Evolutionary conservation across 331 rosid species (phyloP).

Genomic region (Quercus phellos): DNA sequence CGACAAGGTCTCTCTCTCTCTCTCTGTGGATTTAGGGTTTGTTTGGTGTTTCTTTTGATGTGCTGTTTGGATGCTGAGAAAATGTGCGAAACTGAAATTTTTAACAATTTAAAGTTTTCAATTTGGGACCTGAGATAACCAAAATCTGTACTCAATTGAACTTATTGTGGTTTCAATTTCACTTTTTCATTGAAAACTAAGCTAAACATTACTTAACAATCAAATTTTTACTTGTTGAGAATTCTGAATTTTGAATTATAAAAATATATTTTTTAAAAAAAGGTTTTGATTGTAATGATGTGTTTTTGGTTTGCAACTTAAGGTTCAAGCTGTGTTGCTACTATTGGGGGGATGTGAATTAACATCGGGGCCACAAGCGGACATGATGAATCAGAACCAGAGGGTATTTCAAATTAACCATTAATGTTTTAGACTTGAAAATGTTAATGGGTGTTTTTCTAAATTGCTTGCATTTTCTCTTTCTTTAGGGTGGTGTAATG

Average conservation of each 20-base stretch:
- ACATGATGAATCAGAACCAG: conserved; percentile 42
- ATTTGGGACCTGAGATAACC: not conserved
- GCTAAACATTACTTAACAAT: conserved; percentile 2
- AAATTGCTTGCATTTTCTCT: conserved; percentile 15
- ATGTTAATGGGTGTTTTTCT: conserved; percentile 1
- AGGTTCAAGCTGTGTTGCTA: conserved; percentile 87
- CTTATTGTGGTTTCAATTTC: not conserved
- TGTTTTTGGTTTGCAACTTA: conserved; percentile 16
- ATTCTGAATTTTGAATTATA: no score
- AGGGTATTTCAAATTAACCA: conserved; percentile 42
- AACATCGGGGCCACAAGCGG: conserved; percentile 50
- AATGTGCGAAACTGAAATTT: not conserved
- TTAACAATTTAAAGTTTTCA: not conserved
- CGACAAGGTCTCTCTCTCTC: conserved; percentile 46
- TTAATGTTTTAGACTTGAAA: conserved; percentile 2
- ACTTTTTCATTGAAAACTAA: not conserved
- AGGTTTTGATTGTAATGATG: not conserved
- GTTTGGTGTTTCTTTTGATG: not conserved
- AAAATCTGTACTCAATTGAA: not conserved
- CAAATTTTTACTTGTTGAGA: not conserved
- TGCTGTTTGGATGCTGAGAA: not conserved
- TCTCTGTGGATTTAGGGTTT: conserved; percentile 20
- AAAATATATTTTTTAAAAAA: no score
- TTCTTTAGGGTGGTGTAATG: conserved; percentile 35
- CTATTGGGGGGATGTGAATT: conserved; percentile 79